A percentile compares a stretch with the other conserved stretches of the same genome.
These are phyloP conservation scores for Yamadazyma atlantica DNA, from an alignment of 1,139 yeast genomes.

Conservation along the genomic window DNA sequence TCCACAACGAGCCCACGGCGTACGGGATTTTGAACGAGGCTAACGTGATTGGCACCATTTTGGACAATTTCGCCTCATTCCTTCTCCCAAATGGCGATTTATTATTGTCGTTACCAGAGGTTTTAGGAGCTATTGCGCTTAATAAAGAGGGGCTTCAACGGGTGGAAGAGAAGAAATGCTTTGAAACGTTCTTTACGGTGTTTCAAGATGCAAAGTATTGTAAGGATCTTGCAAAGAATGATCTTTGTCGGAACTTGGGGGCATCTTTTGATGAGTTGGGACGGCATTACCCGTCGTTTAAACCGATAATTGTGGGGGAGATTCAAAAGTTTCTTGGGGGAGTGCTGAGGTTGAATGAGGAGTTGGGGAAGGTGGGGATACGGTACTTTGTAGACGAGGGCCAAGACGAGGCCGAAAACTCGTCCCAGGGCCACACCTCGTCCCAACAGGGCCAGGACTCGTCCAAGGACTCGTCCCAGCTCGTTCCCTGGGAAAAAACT, in stretches of 20 bases:
- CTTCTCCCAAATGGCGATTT: slow-evolving; percentile 60
- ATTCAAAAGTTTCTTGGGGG: slow-evolving; percentile 47
- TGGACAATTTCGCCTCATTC: slow-evolving; percentile 53
- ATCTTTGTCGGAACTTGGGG: slow-evolving; percentile 58
- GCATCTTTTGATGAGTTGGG: slow-evolving; percentile 76
- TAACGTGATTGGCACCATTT: slow-evolving; percentile 62
- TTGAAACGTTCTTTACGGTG: slow-evolving; percentile 50
- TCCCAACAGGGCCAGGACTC: no score
- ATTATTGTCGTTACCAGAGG: slow-evolving; percentile 65
- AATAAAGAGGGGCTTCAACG: slow-evolving; percentile 70
- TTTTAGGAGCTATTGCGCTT: slow-evolving; percentile 80
- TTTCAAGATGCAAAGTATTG: slow-evolving; percentile 52
- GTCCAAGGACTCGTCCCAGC: no score
- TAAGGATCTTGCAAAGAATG: slow-evolving; percentile 39
- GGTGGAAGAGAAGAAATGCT: slow-evolving; percentile 47
- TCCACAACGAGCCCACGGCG: slow-evolving; percentile 92
- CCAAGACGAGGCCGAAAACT: slow-evolving; percentile 43
- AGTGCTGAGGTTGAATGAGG: slow-evolving; percentile 41
- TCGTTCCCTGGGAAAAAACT: slow-evolving; percentile 59
- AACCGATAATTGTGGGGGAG: slow-evolving; percentile 56
- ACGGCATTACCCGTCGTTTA: slow-evolving; percentile 76
- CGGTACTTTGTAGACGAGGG: slow-evolving; percentile 41
- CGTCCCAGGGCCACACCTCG: no score
- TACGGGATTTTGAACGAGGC: slow-evolving; percentile 81
- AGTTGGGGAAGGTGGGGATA: slow-evolving; percentile 31